Conservation (phyloP, 352 stramenopile species). For the Phytophthora tentaculata region DNA sequence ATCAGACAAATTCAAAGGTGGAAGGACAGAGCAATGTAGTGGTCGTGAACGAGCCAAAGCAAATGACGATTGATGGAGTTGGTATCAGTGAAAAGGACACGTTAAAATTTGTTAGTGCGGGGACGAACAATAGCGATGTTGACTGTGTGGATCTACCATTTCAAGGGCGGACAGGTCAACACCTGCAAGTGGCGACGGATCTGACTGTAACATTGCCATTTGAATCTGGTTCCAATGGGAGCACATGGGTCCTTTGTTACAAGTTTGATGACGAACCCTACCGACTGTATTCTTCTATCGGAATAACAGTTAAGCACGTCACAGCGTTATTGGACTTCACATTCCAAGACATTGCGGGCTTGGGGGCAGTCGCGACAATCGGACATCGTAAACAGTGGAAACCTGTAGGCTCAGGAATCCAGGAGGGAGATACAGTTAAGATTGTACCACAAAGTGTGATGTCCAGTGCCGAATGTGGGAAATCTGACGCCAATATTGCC, state of each 20-base stretch:
- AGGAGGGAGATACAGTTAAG: conserved; percentile 51
- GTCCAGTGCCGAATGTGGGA: conserved; percentile 56
- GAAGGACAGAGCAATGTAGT: conserved; percentile 46
- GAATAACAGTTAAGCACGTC: conserved; percentile 60
- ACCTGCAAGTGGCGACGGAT: conserved; percentile 50
- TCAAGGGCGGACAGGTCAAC: conserved; percentile 41
- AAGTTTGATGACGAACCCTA: conserved; percentile 66
- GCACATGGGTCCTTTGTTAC: conserved; percentile 66
- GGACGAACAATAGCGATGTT: conserved; percentile 20
- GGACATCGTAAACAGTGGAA: conserved; percentile 56
- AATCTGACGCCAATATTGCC: conserved; percentile 41
- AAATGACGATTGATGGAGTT: conserved; percentile 60
- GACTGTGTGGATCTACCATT: conserved; percentile 48
- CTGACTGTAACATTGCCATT: conserved; percentile 61
- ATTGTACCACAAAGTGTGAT: conserved; percentile 59
- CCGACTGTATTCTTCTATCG: conserved; percentile 48
- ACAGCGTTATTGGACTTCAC: conserved; percentile 48
- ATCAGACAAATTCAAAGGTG: conserved; percentile 24
- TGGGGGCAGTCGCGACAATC: conserved; percentile 55
- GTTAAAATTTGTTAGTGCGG: conserved; percentile 57
- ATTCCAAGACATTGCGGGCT: conserved; percentile 28
- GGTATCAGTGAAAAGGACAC: conserved; percentile 54
- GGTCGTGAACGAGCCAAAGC: conserved; percentile 66
- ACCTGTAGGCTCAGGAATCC: conserved; percentile 54
- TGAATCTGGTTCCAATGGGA: conserved; percentile 52